phyloP scores from a whole-genome alignment of 2,329 filamentous ascomycete genomes.

The Dothideomycetidae sp. region DNA sequence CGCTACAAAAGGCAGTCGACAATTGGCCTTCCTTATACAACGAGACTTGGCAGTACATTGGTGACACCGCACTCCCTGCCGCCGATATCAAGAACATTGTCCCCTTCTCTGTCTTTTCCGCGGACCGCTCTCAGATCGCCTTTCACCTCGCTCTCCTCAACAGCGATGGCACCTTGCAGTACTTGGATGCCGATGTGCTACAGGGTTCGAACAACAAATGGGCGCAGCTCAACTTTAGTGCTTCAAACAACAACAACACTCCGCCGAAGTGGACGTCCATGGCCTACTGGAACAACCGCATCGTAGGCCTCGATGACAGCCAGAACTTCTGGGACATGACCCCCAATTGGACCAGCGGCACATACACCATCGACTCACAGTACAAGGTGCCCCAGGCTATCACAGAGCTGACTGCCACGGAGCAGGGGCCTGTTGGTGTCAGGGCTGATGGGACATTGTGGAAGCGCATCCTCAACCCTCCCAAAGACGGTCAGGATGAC shows the following conservation, averaged over 20 bases:
- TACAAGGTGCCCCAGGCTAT: not conserved
- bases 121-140: not conserved
- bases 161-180: not conserved
- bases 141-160: slow-evolving; percentile 1
- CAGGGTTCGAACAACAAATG: not conserved
- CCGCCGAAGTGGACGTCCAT: not conserved
- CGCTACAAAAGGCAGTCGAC: not conserved
- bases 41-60: not conserved
- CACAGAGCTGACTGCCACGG: not conserved
- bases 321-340: not conserved
- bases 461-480: not conserved
- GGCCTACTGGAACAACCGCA: not conserved
- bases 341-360: not conserved
- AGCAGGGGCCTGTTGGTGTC: not conserved
- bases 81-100: slow-evolving; percentile 1
- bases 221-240: not conserved
- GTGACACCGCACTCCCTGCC: not conserved
- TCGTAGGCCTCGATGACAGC: not conserved
- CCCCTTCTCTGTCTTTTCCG: not conserved
- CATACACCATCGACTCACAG: not conserved
- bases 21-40: not conserved
- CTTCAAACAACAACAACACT: not conserved
- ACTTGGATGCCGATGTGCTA: not conserved
- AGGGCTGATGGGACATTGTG: not conserved
- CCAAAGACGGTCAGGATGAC: not conserved